A percentile compares a stretch with the other conserved stretches of the same genome.
These are phyloP conservation scores for Phylloporus sp. DNA, from an alignment of 768 basidiomycete species.

Conservation along the genomic window DNA sequence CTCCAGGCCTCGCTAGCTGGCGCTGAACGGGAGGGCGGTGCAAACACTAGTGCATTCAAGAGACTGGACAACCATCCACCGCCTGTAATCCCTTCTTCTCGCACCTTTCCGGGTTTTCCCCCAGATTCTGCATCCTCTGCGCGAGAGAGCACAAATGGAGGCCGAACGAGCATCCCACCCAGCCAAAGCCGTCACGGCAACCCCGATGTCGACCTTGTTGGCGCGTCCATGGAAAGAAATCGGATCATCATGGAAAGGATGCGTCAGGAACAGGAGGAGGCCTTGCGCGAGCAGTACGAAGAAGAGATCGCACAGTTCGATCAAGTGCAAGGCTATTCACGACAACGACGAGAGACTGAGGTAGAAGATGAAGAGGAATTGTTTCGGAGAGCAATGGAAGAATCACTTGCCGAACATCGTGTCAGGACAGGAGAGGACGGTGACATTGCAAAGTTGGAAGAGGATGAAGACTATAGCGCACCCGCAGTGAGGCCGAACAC, in stretches of 20 bases:
- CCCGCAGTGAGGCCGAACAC: not conserved
- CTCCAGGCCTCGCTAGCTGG: constrained; percentile 71
- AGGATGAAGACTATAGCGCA: constrained; percentile 18
- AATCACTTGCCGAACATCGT: constrained; percentile 20
- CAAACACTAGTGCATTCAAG: constrained; percentile 9
- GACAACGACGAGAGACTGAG: constrained; percentile 1
- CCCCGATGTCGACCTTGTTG: constrained; percentile 47
- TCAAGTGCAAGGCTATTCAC: constrained; percentile 3
- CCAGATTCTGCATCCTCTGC: constrained; percentile 1
- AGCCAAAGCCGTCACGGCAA: constrained; percentile 29
- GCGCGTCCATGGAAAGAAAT: constrained; percentile 63
- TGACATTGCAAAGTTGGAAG: constrained; percentile 18
- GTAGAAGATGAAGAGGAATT: constrained; percentile 54
- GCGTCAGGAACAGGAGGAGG: constrained; percentile 61
- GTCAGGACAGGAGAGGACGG: constrained; percentile 18
- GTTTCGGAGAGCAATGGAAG: constrained; percentile 39
- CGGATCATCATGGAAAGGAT: constrained; percentile 57
- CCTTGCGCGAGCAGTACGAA: constrained; percentile 55
- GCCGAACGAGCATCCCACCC: constrained; percentile 21
- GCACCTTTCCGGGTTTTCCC: constrained; percentile 25
- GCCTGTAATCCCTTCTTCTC: constrained; percentile 25
- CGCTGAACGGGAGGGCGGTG: not conserved
- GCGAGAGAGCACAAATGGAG: constrained; percentile 15
- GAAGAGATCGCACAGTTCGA: constrained; percentile 32
- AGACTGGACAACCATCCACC: constrained; percentile 16